Percentiles rank a stretch among this genome's conserved stretches.
Conservation (phyloP, 305 asterid species). For the Fraxinus xanthoxyloides region DNA sequence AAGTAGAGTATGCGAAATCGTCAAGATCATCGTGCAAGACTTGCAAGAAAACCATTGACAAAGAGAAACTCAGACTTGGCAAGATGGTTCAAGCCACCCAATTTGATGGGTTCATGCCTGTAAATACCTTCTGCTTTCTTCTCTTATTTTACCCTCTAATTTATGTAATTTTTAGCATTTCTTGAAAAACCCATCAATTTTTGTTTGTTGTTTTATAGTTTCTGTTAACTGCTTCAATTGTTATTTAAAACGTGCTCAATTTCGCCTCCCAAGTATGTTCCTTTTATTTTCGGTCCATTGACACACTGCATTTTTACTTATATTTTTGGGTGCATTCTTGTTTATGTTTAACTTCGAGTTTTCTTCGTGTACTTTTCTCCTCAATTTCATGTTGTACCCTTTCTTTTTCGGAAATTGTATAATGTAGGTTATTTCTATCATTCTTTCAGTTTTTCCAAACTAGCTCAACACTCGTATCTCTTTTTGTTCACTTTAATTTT, state of each 20-base stretch:
- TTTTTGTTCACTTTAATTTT: not conserved
- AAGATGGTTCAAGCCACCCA: constrained; percentile 90
- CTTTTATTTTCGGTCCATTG: not conserved
- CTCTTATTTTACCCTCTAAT: not conserved
- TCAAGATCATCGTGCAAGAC: constrained; percentile 88
- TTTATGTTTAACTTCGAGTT: not conserved
- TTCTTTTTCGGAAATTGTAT: constrained; percentile 1
- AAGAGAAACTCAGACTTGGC: constrained; percentile 82
- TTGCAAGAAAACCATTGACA: constrained; percentile 61
- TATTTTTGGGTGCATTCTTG: not conserved
- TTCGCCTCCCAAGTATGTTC: not conserved
- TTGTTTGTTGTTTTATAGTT: constrained; percentile 13
- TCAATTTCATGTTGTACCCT: constrained; percentile 5
- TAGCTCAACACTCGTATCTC: not conserved
- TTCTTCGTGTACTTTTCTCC: not conserved
- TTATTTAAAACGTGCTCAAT: not conserved
- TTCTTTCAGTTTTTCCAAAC: constrained; percentile 10
- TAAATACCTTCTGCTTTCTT: constrained; percentile 18
- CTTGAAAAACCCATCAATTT: constrained; percentile 19
- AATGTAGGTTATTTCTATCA: not conserved
- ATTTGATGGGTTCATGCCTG: constrained; percentile 96
- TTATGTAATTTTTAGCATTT: constrained; percentile 3
- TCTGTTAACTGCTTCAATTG: constrained; percentile 1
- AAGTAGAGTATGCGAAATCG: constrained; percentile 89
- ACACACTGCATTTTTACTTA: not conserved